Evolutionary conservation across 1,139 yeast genomes (phyloP).

Genomic region (Pneumocystis canis): DNA sequence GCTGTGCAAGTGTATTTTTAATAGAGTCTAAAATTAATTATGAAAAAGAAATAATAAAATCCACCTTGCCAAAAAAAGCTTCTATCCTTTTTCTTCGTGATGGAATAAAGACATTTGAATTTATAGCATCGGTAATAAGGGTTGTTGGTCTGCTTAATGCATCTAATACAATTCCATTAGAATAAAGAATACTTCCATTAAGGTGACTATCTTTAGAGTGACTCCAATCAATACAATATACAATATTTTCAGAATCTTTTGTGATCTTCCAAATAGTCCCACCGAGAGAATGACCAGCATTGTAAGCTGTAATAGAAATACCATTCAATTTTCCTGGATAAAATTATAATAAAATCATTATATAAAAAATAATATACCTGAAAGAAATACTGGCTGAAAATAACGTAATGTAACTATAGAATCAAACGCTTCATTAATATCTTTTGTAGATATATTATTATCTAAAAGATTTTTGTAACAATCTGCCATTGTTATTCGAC

Average conservation of each 20-base stretch:
- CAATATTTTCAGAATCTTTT: slow-evolving; percentile 58
- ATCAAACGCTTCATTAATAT: slow-evolving; percentile 70
- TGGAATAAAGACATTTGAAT: slow-evolving; percentile 25
- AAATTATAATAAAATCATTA: not conserved
- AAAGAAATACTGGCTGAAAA: slow-evolving; percentile 49
- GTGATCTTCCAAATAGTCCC: slow-evolving; percentile 77
- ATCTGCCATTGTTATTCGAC: slow-evolving; percentile 74
- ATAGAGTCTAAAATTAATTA: slow-evolving; percentile 22
- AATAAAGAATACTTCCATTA: slow-evolving; percentile 59
- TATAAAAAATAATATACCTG: slow-evolving; percentile 6
- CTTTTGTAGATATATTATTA: slow-evolving; percentile 42
- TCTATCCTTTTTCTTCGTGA: slow-evolving; percentile 48
- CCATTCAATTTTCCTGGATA: slow-evolving; percentile 19
- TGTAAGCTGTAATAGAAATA: slow-evolving; percentile 60
- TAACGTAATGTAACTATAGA: slow-evolving; percentile 54
- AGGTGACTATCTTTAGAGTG: slow-evolving; percentile 80
- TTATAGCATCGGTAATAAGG: slow-evolving; percentile 59
- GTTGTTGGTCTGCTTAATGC: slow-evolving; percentile 68
- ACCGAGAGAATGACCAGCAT: slow-evolving; percentile 88
- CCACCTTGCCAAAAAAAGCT: slow-evolving; percentile 34
- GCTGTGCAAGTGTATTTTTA: slow-evolving; percentile 47
- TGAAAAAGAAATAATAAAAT: slow-evolving; percentile 18
- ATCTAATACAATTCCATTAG: slow-evolving; percentile 42
- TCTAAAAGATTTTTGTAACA: slow-evolving; percentile 54
- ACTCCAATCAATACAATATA: slow-evolving; percentile 91